phyloP scores from a whole-genome alignment of 768 basidiomycete species.

The Tulasnella sp. region DNA sequence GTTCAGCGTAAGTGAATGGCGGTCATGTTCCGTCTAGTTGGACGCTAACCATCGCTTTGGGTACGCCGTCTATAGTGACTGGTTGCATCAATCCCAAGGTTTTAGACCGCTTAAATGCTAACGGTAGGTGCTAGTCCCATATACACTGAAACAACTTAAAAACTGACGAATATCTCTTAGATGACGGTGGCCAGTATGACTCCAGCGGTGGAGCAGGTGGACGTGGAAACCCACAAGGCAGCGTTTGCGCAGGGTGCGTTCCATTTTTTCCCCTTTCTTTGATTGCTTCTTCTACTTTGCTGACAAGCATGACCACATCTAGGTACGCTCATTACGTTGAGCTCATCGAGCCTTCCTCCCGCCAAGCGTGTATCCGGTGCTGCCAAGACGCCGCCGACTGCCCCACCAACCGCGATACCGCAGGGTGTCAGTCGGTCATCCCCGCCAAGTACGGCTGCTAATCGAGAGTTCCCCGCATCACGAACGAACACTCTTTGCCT shows the following conservation, averaged over 20 bases:
- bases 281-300: too few species aligned
- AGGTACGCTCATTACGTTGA: slow-evolving; percentile 15
- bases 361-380: slow-evolving; percentile 16
- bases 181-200: slow-evolving; percentile 16
- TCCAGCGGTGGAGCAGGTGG: slow-evolving; percentile 12
- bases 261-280: too few species aligned
- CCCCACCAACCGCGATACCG: slow-evolving; percentile 14
- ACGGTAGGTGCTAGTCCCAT: neutral
- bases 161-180: too few species aligned
- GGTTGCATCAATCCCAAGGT: slow-evolving; percentile 11
- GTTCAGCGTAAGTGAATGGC: slow-evolving; percentile 14
- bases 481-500: too few species aligned
- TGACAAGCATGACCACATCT: too few species aligned
- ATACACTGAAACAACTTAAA: too few species aligned
- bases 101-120: slow-evolving; percentile 9
- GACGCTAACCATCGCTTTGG: too few species aligned
- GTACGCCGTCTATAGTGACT: slow-evolving; percentile 6
- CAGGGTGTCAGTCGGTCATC: slow-evolving; percentile 12
- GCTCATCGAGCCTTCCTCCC: slow-evolving; percentile 13
- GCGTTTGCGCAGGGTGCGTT: slow-evolving; percentile 5
- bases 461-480: too few species aligned
- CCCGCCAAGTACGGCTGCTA: neutral
- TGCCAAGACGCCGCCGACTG: slow-evolving; percentile 14
- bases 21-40: too few species aligned
- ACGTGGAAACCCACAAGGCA: slow-evolving; percentile 10